Conservation (phyloP, 2,329 filamentous ascomycete genomes). For the Colletotrichum sp. region DNA sequence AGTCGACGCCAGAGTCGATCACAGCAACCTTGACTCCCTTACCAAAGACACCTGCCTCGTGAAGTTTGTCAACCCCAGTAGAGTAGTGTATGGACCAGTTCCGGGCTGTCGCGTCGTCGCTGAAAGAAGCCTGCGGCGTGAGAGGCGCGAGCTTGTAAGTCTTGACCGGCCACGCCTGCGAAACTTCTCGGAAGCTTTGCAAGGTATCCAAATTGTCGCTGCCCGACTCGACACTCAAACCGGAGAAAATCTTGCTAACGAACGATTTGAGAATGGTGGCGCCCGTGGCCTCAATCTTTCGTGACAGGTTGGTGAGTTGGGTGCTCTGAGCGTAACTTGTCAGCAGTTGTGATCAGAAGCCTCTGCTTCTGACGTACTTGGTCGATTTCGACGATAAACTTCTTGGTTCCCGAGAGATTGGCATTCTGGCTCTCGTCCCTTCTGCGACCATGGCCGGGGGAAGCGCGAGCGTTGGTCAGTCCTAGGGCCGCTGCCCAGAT, state of each 20-base stretch:
- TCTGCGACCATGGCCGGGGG: not conserved
- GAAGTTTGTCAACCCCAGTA: constrained; percentile 22
- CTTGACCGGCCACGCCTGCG: constrained; percentile 26
- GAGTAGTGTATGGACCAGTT: constrained; percentile 33
- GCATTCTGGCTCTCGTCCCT: not conserved
- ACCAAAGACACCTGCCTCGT: constrained; percentile 17
- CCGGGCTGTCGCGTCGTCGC: constrained; percentile 22
- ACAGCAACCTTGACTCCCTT: constrained; percentile 23
- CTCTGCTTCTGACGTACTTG: not conserved
- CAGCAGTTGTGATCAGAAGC: not conserved
- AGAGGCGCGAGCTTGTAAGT: constrained; percentile 22
- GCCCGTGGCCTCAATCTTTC: constrained; percentile 17
- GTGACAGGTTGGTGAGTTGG: constrained; percentile 11
- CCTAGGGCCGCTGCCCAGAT: not conserved
- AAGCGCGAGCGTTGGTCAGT: not conserved
- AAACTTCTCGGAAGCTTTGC: constrained; percentile 13
- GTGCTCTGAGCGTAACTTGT: not conserved
- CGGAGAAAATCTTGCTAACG: constrained; percentile 34
- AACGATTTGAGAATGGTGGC: constrained; percentile 22
- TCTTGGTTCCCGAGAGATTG: not conserved
- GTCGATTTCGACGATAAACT: constrained; percentile 24
- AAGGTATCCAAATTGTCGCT: constrained; percentile 37
- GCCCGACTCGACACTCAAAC: constrained; percentile 34
- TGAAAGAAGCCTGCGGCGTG: constrained; percentile 8
- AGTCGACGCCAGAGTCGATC: constrained; percentile 23